phyloP scores from a whole-genome alignment of 257 asterid species.

The Nicotiana undulata region DNA sequence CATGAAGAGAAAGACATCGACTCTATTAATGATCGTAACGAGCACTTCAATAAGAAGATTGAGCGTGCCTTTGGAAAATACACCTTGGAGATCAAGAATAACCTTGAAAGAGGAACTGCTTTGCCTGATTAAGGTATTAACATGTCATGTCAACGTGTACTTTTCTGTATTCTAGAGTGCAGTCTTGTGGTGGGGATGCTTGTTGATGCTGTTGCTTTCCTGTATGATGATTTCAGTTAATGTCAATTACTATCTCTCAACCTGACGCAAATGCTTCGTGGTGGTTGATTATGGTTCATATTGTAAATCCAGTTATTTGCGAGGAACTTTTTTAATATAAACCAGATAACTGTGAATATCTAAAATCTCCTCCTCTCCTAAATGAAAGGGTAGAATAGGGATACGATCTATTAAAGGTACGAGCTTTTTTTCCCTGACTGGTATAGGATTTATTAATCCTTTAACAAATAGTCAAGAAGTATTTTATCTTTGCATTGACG shows the following conservation, averaged over 20 bases:
- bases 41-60: slow-evolving; percentile 93
- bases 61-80: slow-evolving; percentile 92
- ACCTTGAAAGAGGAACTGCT: slow-evolving; percentile 79
- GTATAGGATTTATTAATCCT: background rate
- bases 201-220: background rate
- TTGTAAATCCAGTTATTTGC: background rate
- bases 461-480: background rate
- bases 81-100: slow-evolving; percentile 93
- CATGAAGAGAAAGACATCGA: slow-evolving; percentile 96
- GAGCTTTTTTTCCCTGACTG: background rate
- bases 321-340: background rate
- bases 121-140: slow-evolving; percentile 39
- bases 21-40: slow-evolving; percentile 82
- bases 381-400: background rate
- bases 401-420: background rate
- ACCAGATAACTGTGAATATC: background rate
- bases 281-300: background rate
- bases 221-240: background rate
- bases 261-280: background rate
- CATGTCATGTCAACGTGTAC: background rate
- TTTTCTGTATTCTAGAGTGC: background rate
- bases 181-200: background rate
- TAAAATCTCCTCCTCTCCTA: background rate
- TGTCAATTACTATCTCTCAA: background rate
- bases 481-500: background rate